Percentiles rank a stretch among this genome's conserved stretches.
These are phyloP conservation scores for Hygrocybe punicea DNA, from an alignment of 768 basidiomycete species.

Conservation along the genomic window DNA sequence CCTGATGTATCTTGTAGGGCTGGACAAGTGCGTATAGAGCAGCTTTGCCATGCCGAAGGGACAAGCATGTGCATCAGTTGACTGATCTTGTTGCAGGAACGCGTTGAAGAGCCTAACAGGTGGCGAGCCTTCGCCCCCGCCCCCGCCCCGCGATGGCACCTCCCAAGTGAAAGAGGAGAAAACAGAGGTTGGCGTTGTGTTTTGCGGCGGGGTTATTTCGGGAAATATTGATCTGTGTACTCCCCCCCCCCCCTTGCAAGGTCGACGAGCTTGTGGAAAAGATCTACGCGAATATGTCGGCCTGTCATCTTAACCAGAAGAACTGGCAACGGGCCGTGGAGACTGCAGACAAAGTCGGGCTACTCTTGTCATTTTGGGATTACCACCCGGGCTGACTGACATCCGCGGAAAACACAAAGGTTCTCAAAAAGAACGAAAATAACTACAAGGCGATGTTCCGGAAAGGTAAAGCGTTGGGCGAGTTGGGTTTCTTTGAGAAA, in stretches of 20 bases:
- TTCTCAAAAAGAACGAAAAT: conserved; percentile 66
- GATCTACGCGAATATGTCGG: conserved; percentile 82
- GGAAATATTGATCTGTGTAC: not conserved
- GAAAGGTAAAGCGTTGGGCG: conserved; percentile 75
- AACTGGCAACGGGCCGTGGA: conserved; percentile 80
- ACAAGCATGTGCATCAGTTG: not conserved
- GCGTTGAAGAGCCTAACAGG: conserved; percentile 54
- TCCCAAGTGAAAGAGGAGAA: conserved; percentile 50
- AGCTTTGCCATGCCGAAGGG: not conserved
- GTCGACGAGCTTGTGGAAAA: conserved; percentile 74
- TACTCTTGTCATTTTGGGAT: not conserved
- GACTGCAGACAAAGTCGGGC: conserved; percentile 70
- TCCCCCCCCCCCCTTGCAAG: conserved; percentile 33
- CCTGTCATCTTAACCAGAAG: conserved; percentile 73
- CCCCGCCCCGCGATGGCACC: conserved; percentile 26
- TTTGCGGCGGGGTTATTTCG: not conserved
- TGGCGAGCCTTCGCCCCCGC: conserved; percentile 26
- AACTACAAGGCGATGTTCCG: conserved; percentile 80
- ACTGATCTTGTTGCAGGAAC: conserved; percentile 38
- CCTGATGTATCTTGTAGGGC: conserved; percentile 66
- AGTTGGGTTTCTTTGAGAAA: conserved; percentile 73
- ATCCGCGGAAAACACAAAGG: conserved; percentile 41
- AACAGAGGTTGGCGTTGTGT: conserved; percentile 53
- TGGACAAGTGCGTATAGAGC: conserved; percentile 62
- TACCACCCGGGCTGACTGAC: not conserved